Conservation (phyloP, 1,139 yeast species). For the Pneumocystis carinii region DNA sequence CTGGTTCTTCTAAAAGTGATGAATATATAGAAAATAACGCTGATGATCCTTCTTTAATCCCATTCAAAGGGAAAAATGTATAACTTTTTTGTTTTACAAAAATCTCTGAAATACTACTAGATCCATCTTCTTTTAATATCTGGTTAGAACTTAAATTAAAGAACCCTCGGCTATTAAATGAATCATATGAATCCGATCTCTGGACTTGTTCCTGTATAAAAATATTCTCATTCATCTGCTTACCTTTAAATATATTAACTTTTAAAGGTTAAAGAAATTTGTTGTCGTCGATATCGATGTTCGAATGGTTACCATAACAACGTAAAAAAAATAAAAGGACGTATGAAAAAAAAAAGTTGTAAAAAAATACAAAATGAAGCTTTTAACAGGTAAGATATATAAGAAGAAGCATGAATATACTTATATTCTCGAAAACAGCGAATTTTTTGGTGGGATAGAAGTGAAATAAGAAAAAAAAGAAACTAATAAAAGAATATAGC, state of each 20-base stretch:
- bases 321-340: neutral
- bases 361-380: neutral
- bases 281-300: neutral
- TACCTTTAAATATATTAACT: neutral
- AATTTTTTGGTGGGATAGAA: slow-evolving; percentile 53
- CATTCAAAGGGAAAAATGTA: neutral
- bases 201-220: neutral
- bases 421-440: slow-evolving; percentile 36
- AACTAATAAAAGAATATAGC: neutral
- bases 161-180: neutral
- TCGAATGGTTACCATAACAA: neutral
- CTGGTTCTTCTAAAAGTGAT: neutral
- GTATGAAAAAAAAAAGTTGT: neutral
- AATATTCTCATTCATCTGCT: neutral
- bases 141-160: neutral
- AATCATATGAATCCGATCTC: neutral
- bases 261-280: neutral
- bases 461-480: neutral
- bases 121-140: neutral
- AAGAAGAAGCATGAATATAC: neutral
- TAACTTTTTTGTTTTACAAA: neutral
- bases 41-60: neutral
- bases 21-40: neutral
- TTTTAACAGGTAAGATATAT: slow-evolving; percentile 3
- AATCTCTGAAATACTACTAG: neutral